phyloP scores from a whole-genome alignment of 1,139 yeast species.

The Entelexis sorbosivorans region DNA sequence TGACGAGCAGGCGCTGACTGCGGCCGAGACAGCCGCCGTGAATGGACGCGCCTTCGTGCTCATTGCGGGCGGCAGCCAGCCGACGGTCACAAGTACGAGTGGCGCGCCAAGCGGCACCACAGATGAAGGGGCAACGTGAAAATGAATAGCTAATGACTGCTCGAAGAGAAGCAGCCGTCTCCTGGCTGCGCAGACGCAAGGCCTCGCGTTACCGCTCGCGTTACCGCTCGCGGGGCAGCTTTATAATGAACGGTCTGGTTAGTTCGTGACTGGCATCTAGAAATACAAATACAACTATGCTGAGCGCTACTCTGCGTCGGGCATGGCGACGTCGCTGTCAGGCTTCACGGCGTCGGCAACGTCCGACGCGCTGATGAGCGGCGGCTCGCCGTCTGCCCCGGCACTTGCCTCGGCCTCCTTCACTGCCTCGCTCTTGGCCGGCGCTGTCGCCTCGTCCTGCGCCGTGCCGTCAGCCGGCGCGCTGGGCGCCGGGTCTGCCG shows the following conservation, averaged over 20 bases:
- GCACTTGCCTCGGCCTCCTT: not conserved
- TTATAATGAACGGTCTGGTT: not conserved
- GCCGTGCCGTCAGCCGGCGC: too few species aligned
- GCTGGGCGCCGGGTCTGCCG: not conserved
- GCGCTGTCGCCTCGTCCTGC: not conserved
- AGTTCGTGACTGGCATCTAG: not conserved
- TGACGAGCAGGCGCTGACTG: constrained; percentile 35
- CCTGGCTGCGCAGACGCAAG: too few species aligned
- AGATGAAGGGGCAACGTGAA: too few species aligned
- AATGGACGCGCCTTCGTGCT: constrained; percentile 12
- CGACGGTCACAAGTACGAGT: not conserved
- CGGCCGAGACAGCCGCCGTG: constrained; percentile 10
- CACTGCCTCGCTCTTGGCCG: not conserved
- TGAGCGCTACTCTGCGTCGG: not conserved
- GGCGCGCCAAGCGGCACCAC: too few species aligned
- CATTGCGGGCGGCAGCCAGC: constrained; percentile 1
- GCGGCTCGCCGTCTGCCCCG: not conserved
- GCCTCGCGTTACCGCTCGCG: too few species aligned
- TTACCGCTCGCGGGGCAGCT: too few species aligned
- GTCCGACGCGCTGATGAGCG: not conserved
- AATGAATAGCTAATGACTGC: too few species aligned
- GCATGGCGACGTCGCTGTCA: not conserved
- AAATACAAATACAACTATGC: not conserved
- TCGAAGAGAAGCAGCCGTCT: too few species aligned
- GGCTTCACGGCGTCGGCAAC: not conserved